These are phyloP conservation scores for Lathyrus oleraceus DNA, from an alignment of 306 rosid genomes.

Conservation along the genomic window DNA sequence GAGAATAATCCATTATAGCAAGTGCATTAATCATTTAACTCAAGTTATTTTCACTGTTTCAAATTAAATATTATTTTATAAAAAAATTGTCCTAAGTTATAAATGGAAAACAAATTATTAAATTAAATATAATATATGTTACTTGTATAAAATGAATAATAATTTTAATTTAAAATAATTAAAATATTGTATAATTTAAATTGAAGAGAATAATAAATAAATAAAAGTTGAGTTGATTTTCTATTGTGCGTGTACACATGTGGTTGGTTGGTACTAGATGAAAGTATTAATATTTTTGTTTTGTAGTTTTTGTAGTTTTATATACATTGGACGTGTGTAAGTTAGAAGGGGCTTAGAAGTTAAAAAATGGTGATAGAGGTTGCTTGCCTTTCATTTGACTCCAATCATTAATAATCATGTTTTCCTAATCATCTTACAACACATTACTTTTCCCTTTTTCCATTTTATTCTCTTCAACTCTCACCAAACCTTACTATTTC, in stretches of 20 bases:
- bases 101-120: too few relatives aligned
- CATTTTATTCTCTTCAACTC: constrained; percentile 24
- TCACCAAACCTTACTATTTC: constrained; percentile 30
- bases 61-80: too few relatives aligned
- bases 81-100: too few relatives aligned
- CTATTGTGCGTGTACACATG: constrained; percentile 37
- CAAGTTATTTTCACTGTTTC: too few relatives aligned
- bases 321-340: neutral
- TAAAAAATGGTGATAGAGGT: constrained; percentile 47
- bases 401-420: constrained; percentile 60
- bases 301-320: neutral
- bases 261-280: too few relatives aligned
- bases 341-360: constrained; percentile 44
- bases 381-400: constrained; percentile 81
- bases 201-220: too few relatives aligned
- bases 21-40: too few relatives aligned
- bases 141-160: too few relatives aligned
- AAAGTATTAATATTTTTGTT: neutral
- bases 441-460: constrained; percentile 22
- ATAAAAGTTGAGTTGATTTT: constrained; percentile 26
- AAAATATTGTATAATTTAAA: too few relatives aligned
- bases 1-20: too few relatives aligned
- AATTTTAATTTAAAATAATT: too few relatives aligned
- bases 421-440: constrained; percentile 36
- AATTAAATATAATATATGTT: too few relatives aligned